Conservation (phyloP, 805 yeast genomes). For the Candida wancherniae region DNA sequence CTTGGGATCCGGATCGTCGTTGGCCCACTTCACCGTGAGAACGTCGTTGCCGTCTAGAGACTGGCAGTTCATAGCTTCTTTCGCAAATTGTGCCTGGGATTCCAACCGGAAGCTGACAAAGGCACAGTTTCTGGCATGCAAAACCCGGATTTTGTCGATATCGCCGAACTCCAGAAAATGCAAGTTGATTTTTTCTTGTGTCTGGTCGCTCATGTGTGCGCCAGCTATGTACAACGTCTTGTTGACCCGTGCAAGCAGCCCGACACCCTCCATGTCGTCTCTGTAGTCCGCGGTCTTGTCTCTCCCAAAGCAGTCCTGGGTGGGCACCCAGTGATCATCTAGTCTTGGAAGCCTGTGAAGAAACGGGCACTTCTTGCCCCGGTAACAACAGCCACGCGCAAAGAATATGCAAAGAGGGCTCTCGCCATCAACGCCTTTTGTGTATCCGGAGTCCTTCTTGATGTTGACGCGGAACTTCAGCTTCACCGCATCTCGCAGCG, state of each 20-base stretch:
- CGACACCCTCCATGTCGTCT: slow-evolving; percentile 95
- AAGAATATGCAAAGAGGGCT: slow-evolving; percentile 73
- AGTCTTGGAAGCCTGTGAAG: slow-evolving; percentile 70
- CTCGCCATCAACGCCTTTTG: slow-evolving; percentile 52
- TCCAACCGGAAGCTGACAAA: slow-evolving; percentile 71
- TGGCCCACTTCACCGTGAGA: slow-evolving; percentile 79
- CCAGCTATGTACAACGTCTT: slow-evolving; percentile 75
- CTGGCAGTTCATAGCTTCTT: slow-evolving; percentile 90
- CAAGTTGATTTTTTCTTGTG: slow-evolving; percentile 30
- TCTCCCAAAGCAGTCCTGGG: slow-evolving; percentile 89
- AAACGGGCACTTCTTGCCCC: slow-evolving; percentile 72
- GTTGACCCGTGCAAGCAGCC: slow-evolving; percentile 67
- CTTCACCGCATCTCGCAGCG: slow-evolving; percentile 39
- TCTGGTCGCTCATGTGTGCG: slow-evolving; percentile 34
- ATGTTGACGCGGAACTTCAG: slow-evolving; percentile 59
- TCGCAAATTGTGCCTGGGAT: slow-evolving; percentile 85
- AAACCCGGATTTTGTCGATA: slow-evolving; percentile 59
- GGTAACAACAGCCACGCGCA: slow-evolving; percentile 82
- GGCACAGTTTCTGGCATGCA: slow-evolving; percentile 63
- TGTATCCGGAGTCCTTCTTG: slow-evolving; percentile 65
- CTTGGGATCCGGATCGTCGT: slow-evolving; percentile 76
- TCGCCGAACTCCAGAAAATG: slow-evolving; percentile 75
- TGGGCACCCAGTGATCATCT: slow-evolving; percentile 52
- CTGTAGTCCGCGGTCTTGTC: slow-evolving; percentile 76
- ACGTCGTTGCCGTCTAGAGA: slow-evolving; percentile 59